A percentile compares a stretch with the other conserved stretches of the same genome.
Conservation (phyloP, 441 rosid genomes). For the Arabidopsis hybrid region DNA sequence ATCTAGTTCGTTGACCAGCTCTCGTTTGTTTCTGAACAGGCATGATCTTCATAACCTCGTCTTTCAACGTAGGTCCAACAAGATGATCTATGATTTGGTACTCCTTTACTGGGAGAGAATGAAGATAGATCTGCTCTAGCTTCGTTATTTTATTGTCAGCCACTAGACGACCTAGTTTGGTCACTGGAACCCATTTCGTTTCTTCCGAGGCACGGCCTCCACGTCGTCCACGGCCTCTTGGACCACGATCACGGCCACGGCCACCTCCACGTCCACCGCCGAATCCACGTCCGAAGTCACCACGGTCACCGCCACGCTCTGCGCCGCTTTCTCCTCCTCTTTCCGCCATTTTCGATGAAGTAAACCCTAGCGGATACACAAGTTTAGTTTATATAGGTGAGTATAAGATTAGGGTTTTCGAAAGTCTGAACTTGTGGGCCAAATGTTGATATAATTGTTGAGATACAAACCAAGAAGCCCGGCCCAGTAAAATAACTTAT, state of each 20-base stretch:
- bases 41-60: constrained; percentile 90
- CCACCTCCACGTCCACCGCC: constrained; percentile 40
- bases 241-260: constrained; percentile 61
- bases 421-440: neutral
- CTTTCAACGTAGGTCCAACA: constrained; percentile 68
- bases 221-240: constrained; percentile 46
- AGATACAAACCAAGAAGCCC: neutral
- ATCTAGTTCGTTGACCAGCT: constrained; percentile 83
- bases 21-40: constrained; percentile 92
- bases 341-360: constrained; percentile 54
- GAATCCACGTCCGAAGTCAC: constrained; percentile 55
- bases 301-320: constrained; percentile 52
- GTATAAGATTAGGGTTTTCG: constrained; percentile 25
- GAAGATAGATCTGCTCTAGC: constrained; percentile 79
- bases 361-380: neutral
- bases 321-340: constrained; percentile 51
- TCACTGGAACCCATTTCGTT: constrained; percentile 77
- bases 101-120: constrained; percentile 84
- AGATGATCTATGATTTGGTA: constrained; percentile 72
- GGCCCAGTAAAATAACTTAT: neutral
- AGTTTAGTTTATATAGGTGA: constrained; percentile 5
- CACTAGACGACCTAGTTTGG: constrained; percentile 79
- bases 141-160: constrained; percentile 53
- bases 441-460: too few species aligned
- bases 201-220: constrained; percentile 70